phyloP scores from a whole-genome alignment of 495 filamentous ascomycete species.

The Penicillium bovifimosum region DNA sequence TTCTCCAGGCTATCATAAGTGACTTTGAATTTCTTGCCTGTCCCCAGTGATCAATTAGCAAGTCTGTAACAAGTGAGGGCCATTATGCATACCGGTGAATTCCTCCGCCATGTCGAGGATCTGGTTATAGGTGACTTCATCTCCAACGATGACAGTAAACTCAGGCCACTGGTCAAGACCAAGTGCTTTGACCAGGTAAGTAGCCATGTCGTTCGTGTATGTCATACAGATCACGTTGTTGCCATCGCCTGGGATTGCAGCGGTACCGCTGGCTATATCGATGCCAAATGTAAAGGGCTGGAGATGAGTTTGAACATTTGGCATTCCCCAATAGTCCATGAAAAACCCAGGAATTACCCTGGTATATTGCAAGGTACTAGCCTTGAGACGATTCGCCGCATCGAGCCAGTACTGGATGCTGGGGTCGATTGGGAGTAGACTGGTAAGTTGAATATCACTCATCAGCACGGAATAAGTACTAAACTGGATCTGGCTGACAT shows the following conservation, averaged over 20 bases:
- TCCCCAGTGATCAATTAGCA: not conserved
- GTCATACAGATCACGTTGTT: conserved; percentile 46
- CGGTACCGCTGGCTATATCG: conserved; percentile 40
- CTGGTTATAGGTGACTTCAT: conserved; percentile 45
- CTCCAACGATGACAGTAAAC: conserved; percentile 39
- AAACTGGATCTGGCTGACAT: not conserved
- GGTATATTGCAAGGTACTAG: conserved; percentile 41
- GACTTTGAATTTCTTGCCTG: conserved; percentile 47
- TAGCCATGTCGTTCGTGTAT: conserved; percentile 48
- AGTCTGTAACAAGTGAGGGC: not conserved
- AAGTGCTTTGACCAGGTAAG: conserved; percentile 42
- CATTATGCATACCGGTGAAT: conserved; percentile 34
- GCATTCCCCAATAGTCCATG: conserved; percentile 52
- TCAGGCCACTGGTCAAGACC: conserved; percentile 44
- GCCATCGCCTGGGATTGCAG: conserved; percentile 50
- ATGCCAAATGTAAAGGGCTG: conserved; percentile 38
- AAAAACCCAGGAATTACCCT: conserved; percentile 47
- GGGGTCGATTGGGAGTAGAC: conserved; percentile 30
- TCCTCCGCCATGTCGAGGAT: conserved; percentile 41
- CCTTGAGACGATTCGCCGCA: conserved; percentile 25
- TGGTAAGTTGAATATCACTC: not conserved
- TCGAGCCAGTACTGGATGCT: conserved; percentile 33
- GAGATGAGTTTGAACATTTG: conserved; percentile 37
- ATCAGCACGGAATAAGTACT: not conserved
- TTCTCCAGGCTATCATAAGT: conserved; percentile 45